Conservation (phyloP, 139 green algal genomes). For the Picochlorum sp. region DNA sequence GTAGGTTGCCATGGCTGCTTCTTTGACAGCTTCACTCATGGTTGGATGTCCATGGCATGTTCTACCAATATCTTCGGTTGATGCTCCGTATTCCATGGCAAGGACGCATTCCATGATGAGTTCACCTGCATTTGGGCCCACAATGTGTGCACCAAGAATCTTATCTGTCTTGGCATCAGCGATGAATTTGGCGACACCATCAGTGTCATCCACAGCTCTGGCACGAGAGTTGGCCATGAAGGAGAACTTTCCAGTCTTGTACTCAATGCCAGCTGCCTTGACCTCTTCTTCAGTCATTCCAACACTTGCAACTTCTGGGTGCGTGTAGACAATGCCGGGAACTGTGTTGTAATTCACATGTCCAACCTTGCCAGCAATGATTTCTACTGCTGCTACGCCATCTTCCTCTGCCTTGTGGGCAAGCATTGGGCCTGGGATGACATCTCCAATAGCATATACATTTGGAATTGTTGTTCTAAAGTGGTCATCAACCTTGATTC, state of each 20-base stretch:
- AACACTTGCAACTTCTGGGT: conserved; percentile 79
- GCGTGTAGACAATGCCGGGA: conserved; percentile 96
- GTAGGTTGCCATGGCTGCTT: conserved; percentile 80
- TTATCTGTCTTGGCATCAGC: conserved; percentile 85
- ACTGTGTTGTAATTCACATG: conserved; percentile 98
- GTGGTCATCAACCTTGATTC: conserved; percentile 68
- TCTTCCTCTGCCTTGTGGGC: conserved; percentile 99
- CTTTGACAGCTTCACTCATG: conserved; percentile 93
- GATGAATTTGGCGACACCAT: conserved; percentile 94
- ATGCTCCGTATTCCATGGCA: conserved; percentile 90
- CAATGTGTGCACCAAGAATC: conserved; percentile 94
- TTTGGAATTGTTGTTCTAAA: conserved; percentile 53
- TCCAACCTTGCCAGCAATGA: conserved; percentile 78
- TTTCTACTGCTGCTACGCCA: conserved; percentile 90
- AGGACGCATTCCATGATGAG: conserved; percentile 77
- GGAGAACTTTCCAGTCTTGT: conserved; percentile 89
- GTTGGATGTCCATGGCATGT: conserved; percentile 98
- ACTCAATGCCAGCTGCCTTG: conserved; percentile 61
- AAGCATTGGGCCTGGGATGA: conserved; percentile 92
- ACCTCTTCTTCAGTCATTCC: conserved; percentile 77
- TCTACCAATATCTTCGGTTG: conserved; percentile 87
- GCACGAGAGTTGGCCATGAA: conserved; percentile 97
- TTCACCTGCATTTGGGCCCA: conserved; percentile 91
- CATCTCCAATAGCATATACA: conserved; percentile 91
- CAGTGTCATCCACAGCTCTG: conserved; percentile 75